phyloP scores from a whole-genome alignment of 2,329 filamentous ascomycete genomes.

The Apiospora pterosperma region DNA sequence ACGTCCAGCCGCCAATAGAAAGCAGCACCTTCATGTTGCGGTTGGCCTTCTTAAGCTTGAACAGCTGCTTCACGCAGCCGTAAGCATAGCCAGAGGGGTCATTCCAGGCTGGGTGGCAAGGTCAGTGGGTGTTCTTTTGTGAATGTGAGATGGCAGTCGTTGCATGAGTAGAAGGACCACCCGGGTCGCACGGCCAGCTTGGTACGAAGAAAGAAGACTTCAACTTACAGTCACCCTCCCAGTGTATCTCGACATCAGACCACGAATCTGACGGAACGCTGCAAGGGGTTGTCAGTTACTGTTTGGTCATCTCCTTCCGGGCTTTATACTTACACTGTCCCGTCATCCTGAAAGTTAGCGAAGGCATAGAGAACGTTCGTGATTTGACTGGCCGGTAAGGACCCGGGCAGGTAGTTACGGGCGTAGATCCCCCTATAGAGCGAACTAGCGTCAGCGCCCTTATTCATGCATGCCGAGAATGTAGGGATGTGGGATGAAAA shows the following conservation, averaged over 20 bases:
- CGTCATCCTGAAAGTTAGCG: slow-evolving; percentile 68
- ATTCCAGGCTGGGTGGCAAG: slow-evolving; percentile 45
- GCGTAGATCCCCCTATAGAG: slow-evolving; percentile 64
- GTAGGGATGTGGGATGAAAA: neutral
- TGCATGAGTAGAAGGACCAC: neutral
- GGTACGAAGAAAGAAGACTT: neutral
- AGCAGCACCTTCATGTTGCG: slow-evolving; percentile 75
- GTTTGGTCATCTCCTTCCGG: neutral
- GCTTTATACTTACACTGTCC: slow-evolving; percentile 59
- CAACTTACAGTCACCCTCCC: slow-evolving; percentile 57
- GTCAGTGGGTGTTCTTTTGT: neutral
- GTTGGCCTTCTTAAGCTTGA: slow-evolving; percentile 71
- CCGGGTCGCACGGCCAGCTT: neutral
- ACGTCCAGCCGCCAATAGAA: slow-evolving; percentile 84
- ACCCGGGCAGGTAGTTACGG: slow-evolving; percentile 66
- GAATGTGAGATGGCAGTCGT: neutral
- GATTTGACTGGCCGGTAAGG: slow-evolving; percentile 66
- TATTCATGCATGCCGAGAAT: neutral
- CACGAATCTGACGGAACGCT: slow-evolving; percentile 59
- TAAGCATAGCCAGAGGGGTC: slow-evolving; percentile 70
- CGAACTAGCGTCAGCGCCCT: slow-evolving; percentile 14
- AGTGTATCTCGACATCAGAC: slow-evolving; percentile 72
- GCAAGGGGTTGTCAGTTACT: neutral
- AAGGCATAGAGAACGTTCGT: slow-evolving; percentile 82
- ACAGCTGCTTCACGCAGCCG: slow-evolving; percentile 78